Conservation (phyloP, 768 basidiomycete genomes). For the Lactarius trivialis region DNA sequence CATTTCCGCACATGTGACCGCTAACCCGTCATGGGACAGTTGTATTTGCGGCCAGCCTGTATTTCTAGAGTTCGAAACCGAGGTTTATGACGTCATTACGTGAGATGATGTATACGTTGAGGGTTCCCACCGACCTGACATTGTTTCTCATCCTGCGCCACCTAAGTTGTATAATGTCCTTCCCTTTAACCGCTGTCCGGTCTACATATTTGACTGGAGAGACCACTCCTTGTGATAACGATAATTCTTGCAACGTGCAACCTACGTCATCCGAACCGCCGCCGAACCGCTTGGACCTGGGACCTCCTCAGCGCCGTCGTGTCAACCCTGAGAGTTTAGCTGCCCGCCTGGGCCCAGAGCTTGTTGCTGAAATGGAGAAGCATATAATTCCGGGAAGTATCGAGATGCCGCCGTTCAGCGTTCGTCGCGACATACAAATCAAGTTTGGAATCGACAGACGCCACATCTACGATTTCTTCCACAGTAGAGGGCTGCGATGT, state of each 20-base stretch:
- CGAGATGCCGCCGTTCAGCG: constrained; percentile 70
- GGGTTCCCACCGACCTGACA: not conserved
- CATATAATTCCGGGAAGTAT: constrained; percentile 57
- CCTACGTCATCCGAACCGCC: not conserved
- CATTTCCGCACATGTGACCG: not conserved
- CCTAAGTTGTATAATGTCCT: constrained; percentile 9
- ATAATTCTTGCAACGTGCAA: constrained; percentile 2
- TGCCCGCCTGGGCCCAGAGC: constrained; percentile 55
- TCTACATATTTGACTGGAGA: constrained; percentile 14
- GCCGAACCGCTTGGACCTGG: constrained; percentile 11
- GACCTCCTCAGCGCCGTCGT: constrained; percentile 33
- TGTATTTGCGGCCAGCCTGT: constrained; percentile 82
- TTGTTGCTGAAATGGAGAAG: constrained; percentile 68
- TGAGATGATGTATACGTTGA: not conserved
- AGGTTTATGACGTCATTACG: constrained; percentile 9
- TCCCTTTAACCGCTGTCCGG: not conserved
- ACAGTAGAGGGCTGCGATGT: constrained; percentile 41
- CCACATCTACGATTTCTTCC: constrained; percentile 77
- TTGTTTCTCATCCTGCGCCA: constrained; percentile 12
- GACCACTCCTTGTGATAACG: not conserved
- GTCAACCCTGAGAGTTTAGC: constrained; percentile 69
- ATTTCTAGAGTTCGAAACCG: constrained; percentile 52
- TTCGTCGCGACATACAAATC: constrained; percentile 64
- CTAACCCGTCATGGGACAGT: constrained; percentile 37
- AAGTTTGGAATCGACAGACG: constrained; percentile 64